These are phyloP conservation scores for Saccharum officinarum DNA, from an alignment of 176 grass and related monocot genomes.

Conservation along the genomic window DNA sequence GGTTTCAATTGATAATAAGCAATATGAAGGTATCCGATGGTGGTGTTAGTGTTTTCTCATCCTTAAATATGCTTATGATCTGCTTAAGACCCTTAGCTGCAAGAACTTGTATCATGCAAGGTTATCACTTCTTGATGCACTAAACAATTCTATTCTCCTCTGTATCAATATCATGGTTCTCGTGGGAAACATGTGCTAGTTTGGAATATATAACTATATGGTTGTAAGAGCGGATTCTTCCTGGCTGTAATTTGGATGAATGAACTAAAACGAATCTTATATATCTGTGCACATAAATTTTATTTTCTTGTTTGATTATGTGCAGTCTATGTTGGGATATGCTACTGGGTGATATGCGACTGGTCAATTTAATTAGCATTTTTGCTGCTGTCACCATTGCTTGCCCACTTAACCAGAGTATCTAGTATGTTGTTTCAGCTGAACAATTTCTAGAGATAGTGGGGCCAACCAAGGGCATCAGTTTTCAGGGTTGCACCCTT, in stretches of 20 bases:
- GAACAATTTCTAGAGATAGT: neutral
- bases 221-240: neutral
- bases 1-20: slow-evolving; percentile 29
- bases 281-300: neutral
- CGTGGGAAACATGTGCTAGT: neutral
- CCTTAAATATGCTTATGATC: neutral
- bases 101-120: neutral
- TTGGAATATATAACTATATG: slow-evolving; percentile 5
- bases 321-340: neutral
- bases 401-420: neutral
- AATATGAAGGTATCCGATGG: slow-evolving; percentile 20
- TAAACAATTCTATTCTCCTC: neutral
- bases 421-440: neutral
- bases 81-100: neutral
- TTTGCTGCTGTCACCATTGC: neutral
- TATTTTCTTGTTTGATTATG: neutral
- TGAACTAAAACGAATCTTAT: neutral
- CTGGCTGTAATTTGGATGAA: neutral
- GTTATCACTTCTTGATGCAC: neutral
- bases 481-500: neutral
- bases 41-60: neutral
- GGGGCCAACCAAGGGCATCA: neutral
- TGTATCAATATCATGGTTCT: neutral
- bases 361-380: neutral
- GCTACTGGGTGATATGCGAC: neutral